These are phyloP conservation scores for Suillus clintonianus DNA, from an alignment of 768 basidiomycete genomes.

Conservation along the genomic window DNA sequence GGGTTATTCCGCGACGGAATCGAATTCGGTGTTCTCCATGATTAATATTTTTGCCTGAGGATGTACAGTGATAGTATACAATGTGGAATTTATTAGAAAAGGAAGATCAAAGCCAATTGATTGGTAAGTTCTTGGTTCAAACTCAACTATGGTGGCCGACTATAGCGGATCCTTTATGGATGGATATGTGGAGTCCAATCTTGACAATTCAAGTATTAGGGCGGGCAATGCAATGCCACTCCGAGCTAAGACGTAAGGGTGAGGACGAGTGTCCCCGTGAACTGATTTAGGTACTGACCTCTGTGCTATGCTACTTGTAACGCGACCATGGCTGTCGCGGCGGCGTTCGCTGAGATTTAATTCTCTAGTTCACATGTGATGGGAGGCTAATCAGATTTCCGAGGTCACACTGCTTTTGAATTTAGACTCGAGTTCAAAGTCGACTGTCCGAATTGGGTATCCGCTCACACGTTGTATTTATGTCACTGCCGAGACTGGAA, in stretches of 20 bases:
- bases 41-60: conserved; percentile 2
- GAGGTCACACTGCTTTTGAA: conserved; percentile 36
- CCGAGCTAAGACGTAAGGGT: conserved; percentile 24
- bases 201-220: conserved; percentile 15
- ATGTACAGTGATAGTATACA: too few species aligned
- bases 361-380: background rate
- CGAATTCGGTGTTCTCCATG: conserved; percentile 10
- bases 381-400: conserved; percentile 36
- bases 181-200: conserved; percentile 18
- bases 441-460: conserved; percentile 9
- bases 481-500: conserved; percentile 38
- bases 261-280: background rate
- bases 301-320: too few species aligned
- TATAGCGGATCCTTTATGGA: conserved; percentile 24
- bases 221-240: conserved; percentile 6
- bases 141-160: conserved; percentile 34
- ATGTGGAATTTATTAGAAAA: too few species aligned
- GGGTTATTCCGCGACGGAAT: conserved; percentile 29
- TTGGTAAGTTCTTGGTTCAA: conserved; percentile 35
- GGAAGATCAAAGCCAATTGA: conserved; percentile 26
- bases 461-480: conserved; percentile 37
- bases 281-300: too few species aligned
- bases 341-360: conserved; percentile 3
- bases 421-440: conserved; percentile 24
- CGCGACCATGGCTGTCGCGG: background rate